Evolutionary conservation across 1,139 yeast species (phyloP), one percentile per base, ranked within the genome.

Genomic region (Geotrichum citri-aurantii): DNA sequence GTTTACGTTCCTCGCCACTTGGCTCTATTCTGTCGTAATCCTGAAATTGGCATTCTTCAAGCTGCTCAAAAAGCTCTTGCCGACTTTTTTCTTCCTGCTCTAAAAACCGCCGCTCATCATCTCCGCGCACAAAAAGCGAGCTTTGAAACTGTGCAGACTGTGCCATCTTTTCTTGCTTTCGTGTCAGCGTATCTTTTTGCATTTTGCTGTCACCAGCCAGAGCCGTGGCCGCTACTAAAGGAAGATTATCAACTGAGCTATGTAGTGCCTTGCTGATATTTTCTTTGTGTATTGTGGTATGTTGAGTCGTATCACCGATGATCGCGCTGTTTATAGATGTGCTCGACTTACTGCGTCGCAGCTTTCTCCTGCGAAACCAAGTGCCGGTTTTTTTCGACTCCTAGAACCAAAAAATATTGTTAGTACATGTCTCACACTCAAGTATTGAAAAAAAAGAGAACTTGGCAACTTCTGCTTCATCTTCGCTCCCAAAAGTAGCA

Each of bases 261-360:
- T 49, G 47, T 12, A 56, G 26, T 1, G 59, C 42, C 17, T 56
- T 55, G 12, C 33, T 12, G 3, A 48, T 42, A 11, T 50, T 21
- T 23, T 56, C 59, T 11, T 52, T 37, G 31, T 48, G 48, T 26
- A 56, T 52, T 12, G 59, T 56, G 1, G 59, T 56, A 31, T 56
- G 59, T 1, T 21, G 47, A 33, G 27, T 27, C 17, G n/a, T 23
- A 12, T n/a, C 19, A 49, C n/a, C 17, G 10, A 33, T 17, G 3
- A 37, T 31, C 37, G 31, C 26, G 26, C 31, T 27, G 24, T 49
- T 50, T 6, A 51, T 33, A 4, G 46, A 40, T 14, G 46, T 42
- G 4, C 19, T 46, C 14, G 58, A 56, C 12, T 53, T 33, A 2
- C 48, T 33, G 7, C 55, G 50, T n/a, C 54, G 47, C 19, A 56